Percentiles rank a stretch among this genome's conserved stretches.
These are phyloP conservation scores for Papiliotrema fonsecae DNA, from an alignment of 1,284 basidiomycete genomes.

Conservation along the genomic window DNA sequence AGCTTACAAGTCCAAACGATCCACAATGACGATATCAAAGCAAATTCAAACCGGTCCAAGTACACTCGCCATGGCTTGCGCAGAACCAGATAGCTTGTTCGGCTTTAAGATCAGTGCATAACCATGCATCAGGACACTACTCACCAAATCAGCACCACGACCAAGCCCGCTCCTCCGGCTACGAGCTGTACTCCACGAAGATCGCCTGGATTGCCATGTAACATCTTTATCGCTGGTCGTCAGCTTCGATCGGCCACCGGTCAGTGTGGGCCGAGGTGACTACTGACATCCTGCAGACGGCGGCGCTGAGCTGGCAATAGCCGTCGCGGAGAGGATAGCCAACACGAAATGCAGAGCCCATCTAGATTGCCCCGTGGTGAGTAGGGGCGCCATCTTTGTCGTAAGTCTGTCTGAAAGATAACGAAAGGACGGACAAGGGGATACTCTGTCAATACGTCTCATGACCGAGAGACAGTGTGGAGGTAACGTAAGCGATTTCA, in stretches of 20 bases:
- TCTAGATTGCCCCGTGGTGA: conserved; percentile 20
- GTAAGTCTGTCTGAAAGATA: background rate
- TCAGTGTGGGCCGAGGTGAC: background rate
- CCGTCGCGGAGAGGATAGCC: conserved; percentile 10
- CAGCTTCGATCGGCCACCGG: background rate
- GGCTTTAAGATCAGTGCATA: conserved; percentile 12
- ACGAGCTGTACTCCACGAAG: conserved; percentile 23
- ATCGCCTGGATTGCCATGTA: conserved; percentile 21
- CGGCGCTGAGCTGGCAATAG: conserved; percentile 19
- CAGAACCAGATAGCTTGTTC: conserved; percentile 12
- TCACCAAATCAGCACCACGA: conserved; percentile 18
- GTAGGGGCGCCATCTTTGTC: conserved; percentile 10
- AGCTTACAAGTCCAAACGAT: conserved; percentile 38
- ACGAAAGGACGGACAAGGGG: background rate
- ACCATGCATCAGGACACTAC: background rate
- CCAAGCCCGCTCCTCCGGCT: conserved; percentile 19
- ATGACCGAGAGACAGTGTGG: background rate
- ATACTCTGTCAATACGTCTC: background rate
- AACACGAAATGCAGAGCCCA: conserved; percentile 22
- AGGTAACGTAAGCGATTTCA: too few relatives aligned
- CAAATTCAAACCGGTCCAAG: conserved; percentile 34
- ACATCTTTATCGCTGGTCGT: conserved; percentile 18
- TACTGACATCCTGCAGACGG: conserved; percentile 19
- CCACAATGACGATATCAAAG: conserved; percentile 32
- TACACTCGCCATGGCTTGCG: conserved; percentile 30